These are phyloP conservation scores for Pseudisothecium myosuroides DNA, from an alignment of 225 moss, liverwort and hornwort genomes.

Conservation along the genomic window DNA sequence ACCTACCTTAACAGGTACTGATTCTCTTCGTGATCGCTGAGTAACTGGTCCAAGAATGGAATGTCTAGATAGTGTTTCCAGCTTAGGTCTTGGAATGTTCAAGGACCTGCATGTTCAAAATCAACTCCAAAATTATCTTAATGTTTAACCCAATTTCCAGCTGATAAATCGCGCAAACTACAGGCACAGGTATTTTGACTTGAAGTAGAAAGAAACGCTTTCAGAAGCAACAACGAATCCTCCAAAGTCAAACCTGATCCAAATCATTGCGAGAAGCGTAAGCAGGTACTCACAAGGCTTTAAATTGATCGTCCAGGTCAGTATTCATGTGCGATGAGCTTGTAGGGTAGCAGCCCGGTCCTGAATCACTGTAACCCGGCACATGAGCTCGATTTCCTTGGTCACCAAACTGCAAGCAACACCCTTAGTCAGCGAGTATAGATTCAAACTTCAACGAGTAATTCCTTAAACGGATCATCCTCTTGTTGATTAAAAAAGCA, in stretches of 20 bases:
- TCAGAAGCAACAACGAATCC: not conserved
- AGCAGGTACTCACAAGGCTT: constrained; percentile 20
- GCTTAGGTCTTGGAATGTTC: constrained; percentile 72
- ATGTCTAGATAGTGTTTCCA: constrained; percentile 89
- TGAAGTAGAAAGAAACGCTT: not conserved
- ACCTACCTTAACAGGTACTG: constrained; percentile 45
- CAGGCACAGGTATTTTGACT: not conserved
- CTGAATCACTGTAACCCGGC: constrained; percentile 10
- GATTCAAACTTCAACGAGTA: not conserved
- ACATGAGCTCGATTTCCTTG: not conserved
- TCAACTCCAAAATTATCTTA: not conserved
- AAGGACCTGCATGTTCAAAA: constrained; percentile 42
- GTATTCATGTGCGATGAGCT: constrained; percentile 2
- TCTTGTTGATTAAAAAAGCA: not conserved
- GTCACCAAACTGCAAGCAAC: constrained; percentile 25
- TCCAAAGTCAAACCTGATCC: not conserved
- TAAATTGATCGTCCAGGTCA: constrained; percentile 15
- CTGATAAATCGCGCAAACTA: not conserved
- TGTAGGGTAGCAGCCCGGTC: constrained; percentile 2
- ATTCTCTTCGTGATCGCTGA: constrained; percentile 40
- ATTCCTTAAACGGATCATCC: not conserved
- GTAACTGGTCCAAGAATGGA: constrained; percentile 60
- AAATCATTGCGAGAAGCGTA: not conserved
- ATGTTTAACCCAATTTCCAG: not conserved
- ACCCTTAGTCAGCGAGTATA: not conserved